phyloP scores from a whole-genome alignment of 305 asterid species.

The Stenogyne calaminthoides region DNA sequence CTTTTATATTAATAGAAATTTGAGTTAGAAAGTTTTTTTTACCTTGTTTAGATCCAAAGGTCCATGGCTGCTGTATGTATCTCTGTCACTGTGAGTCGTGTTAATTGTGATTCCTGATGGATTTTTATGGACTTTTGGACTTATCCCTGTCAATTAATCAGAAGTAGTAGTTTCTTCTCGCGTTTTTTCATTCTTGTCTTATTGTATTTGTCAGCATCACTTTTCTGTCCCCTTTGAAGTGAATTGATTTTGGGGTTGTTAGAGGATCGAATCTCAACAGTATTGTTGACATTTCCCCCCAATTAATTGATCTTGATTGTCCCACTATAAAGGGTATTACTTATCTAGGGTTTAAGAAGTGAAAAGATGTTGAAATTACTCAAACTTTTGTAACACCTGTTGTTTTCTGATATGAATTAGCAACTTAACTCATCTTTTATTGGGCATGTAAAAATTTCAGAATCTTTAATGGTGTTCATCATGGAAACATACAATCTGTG shows the following conservation, averaged over 20 bases:
- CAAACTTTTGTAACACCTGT: background rate
- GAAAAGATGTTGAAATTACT: background rate
- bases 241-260: background rate
- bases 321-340: background rate
- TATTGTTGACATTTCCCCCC: background rate
- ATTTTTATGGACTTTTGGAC: background rate
- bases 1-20: background rate
- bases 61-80: conserved; percentile 3
- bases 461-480: conserved; percentile 52
- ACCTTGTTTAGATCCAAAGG: conserved; percentile 27
- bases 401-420: background rate
- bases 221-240: background rate
- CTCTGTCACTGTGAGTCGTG: conserved; percentile 5
- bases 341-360: conserved; percentile 1
- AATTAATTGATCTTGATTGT: conserved; percentile 20
- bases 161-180: background rate
- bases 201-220: conserved; percentile 4
- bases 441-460: conserved; percentile 45
- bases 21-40: background rate
- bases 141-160: background rate
- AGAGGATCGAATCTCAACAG: background rate
- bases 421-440: conserved; percentile 28
- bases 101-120: background rate
- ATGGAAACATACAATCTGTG: conserved; percentile 36
- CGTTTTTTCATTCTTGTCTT: background rate